Conservation (phyloP, 495 filamentous ascomycete species). For the Sabuloglossum arenarium region DNA sequence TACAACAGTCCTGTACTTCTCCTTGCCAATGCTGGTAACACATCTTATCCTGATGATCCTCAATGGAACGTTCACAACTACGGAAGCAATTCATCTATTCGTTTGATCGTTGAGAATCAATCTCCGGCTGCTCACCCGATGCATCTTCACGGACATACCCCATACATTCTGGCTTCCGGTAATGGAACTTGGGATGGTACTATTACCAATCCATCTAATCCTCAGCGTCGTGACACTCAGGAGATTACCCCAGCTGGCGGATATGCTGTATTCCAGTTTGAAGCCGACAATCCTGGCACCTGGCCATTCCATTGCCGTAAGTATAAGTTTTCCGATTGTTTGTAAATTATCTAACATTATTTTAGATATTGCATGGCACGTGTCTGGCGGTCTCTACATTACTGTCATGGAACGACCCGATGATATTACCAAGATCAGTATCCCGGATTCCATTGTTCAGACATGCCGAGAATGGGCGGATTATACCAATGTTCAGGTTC, state of each 20-base stretch:
- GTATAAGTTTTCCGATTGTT: neutral
- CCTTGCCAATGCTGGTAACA: conserved; percentile 18
- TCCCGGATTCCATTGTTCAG: conserved; percentile 21
- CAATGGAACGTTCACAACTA: conserved; percentile 36
- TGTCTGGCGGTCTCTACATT: neutral
- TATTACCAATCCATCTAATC: conserved; percentile 15
- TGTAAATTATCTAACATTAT: neutral
- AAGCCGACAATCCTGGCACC: conserved; percentile 6
- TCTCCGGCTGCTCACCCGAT: conserved; percentile 18
- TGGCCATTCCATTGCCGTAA: conserved; percentile 9
- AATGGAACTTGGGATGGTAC: conserved; percentile 7
- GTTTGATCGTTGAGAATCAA: conserved; percentile 35
- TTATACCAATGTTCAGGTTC: conserved; percentile 23
- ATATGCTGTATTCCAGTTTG: conserved; percentile 1
- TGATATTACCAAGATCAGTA: conserved; percentile 16
- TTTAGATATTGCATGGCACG: conserved; percentile 9
- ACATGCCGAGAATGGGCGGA: conserved; percentile 30
- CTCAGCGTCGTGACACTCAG: conserved; percentile 39
- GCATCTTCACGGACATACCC: conserved; percentile 38
- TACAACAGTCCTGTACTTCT: conserved; percentile 39
- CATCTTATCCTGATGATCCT: conserved; percentile 21
- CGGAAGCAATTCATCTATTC: conserved; percentile 28
- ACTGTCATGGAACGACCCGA: conserved; percentile 17
- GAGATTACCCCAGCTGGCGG: conserved; percentile 22
- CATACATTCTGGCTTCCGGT: conserved; percentile 30